Evolutionary conservation across 2,329 filamentous ascomycete species (phyloP), one percentile per base, ranked within the genome.

Genomic region (Verticillium dahliae): DNA sequence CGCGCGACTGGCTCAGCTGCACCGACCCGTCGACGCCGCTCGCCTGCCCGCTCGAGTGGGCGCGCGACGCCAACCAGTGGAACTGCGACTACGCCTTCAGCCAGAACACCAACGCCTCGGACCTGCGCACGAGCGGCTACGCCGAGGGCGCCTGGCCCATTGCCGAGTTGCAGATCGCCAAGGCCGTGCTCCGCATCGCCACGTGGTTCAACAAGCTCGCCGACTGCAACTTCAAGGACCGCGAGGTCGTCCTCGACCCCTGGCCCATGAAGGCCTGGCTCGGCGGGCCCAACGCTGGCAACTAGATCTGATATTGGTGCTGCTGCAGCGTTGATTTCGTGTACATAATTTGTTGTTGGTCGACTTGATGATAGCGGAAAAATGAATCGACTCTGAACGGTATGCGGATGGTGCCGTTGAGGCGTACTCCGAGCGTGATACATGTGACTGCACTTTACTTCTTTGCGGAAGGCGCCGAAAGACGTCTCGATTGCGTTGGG

Each of bases 81-180:
- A 59, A 59, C 58, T 59, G 58, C 58, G 58, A 59, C 58, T 59
- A 54, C 45, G 58, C 58, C 58, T 59, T 59, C 58, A 54, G 41
- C 41, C 58, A 59, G 58, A 22, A 33, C 54, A 54, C 31, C n/a
- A 31, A 54, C 33, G 58, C 27, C 10, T 34, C 58, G 27, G 58
- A 59, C 41, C 58, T 59, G 41, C 58, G 31, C 41, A 54, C 41
- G 31, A 59, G 58, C 45, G 58, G 58, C 58, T 59, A 59, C 58
- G 58, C 58, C 34, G 58, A 54, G 41, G 58, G 58, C 31, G 58
- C 58, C 27, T 59, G 58, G 58, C 58, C 41, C 58, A 59, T 59
- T 33, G 58, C 45, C 41, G 58, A 59, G 58, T 22, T 59, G 31
- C 58, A 59, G 58, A 59, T 59, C 41, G 58, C 58, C 14, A 59